phyloP scores from a whole-genome alignment of 805 yeast genomes.

The Ogataea nitratoaversa region DNA sequence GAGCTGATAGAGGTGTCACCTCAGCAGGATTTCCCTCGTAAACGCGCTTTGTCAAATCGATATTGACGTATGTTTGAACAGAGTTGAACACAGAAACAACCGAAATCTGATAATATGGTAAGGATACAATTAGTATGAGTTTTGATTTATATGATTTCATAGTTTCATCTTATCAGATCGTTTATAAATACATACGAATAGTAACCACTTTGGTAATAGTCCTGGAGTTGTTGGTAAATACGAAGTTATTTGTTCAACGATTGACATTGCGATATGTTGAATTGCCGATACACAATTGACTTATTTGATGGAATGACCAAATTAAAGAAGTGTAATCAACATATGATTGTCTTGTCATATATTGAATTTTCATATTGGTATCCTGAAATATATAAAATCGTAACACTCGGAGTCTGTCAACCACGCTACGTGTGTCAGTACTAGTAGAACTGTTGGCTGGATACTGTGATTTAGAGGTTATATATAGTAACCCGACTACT shows the following conservation, averaged over 20 bases:
- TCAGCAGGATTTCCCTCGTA: slow-evolving; percentile 62
- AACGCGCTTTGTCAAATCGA: slow-evolving; percentile 72
- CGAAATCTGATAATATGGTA: slow-evolving; percentile 42
- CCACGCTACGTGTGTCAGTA: neutral
- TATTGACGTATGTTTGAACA: slow-evolving; percentile 71
- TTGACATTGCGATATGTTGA: slow-evolving; percentile 8
- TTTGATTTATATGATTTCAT: no score
- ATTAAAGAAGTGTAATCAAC: no score
- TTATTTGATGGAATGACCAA: no score
- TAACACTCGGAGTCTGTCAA: neutral
- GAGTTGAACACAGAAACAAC: slow-evolving; percentile 92
- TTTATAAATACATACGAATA: slow-evolving; percentile 43
- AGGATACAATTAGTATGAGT: slow-evolving; percentile 9
- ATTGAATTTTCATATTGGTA: no score
- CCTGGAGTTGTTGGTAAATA: slow-evolving; percentile 48
- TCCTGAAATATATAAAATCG: no score
- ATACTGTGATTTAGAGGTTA: no score
- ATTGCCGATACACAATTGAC: neutral
- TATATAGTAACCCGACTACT: no score
- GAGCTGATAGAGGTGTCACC: slow-evolving; percentile 67
- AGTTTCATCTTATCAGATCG: no score
- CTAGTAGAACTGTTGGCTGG: neutral
- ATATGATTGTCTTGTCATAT: no score
- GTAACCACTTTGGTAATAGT: slow-evolving; percentile 69
- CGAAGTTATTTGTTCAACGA: slow-evolving; percentile 26